phyloP scores from a whole-genome alignment of 768 basidiomycete species.

The Termitomyces sp. region DNA sequence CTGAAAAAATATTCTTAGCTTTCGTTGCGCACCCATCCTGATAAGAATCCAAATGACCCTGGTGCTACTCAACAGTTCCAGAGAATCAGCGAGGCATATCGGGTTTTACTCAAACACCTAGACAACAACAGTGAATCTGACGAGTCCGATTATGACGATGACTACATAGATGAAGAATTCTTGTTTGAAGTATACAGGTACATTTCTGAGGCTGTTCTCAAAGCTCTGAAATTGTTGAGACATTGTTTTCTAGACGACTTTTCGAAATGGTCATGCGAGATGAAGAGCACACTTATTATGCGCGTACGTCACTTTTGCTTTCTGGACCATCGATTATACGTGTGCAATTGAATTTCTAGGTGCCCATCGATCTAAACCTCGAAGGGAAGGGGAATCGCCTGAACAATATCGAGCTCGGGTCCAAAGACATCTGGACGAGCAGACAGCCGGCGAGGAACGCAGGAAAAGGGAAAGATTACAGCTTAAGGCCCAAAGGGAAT shows the following conservation, averaged over 20 bases:
- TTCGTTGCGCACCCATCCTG: slow-evolving; percentile 69
- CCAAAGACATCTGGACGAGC: slow-evolving; percentile 47
- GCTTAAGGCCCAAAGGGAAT: slow-evolving; percentile 42
- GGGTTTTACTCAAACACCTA: slow-evolving; percentile 52
- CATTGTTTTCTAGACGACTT: slow-evolving; percentile 19
- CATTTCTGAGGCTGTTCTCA: slow-evolving; percentile 2
- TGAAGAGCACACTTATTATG: slow-evolving; percentile 13
- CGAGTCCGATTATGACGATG: slow-evolving; percentile 27
- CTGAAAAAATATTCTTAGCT: slow-evolving; percentile 30
- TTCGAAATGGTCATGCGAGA: slow-evolving; percentile 44
- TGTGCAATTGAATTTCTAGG: slow-evolving; percentile 7
- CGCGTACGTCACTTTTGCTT: slow-evolving; percentile 1
- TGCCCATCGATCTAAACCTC: slow-evolving; percentile 16
- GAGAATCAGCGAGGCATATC: slow-evolving; percentile 65
- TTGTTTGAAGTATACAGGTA: slow-evolving; percentile 38
- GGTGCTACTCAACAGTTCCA: slow-evolving; percentile 71
- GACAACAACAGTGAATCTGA: slow-evolving; percentile 33
- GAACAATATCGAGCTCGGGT: slow-evolving; percentile 53
- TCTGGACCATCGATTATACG: not conserved
- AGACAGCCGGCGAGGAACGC: slow-evolving; percentile 50
- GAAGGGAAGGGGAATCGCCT: slow-evolving; percentile 37
- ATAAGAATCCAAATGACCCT: slow-evolving; percentile 68
- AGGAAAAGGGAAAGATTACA: slow-evolving; percentile 44
- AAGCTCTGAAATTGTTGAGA: not conserved
- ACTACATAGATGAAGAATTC: slow-evolving; percentile 31